Evolutionary conservation across 139 green algal species (phyloP).

Genomic region (Penium margaritaceum): DNA sequence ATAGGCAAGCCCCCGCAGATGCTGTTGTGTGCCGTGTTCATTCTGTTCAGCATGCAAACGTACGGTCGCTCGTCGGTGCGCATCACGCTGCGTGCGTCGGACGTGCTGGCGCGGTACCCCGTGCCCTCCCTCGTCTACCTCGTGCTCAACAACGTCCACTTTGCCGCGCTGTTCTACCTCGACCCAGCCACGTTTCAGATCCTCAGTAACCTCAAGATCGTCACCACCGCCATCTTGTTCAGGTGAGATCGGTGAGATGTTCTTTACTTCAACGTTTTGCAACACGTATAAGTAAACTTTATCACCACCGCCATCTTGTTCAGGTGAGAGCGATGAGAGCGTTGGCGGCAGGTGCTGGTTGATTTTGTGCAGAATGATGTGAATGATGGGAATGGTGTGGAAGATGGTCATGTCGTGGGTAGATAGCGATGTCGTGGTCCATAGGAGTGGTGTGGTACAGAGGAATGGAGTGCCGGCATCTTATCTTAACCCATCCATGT

Average conservation of each 20-base stretch:
- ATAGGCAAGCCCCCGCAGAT: too few relatives aligned
- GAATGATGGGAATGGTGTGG: background rate
- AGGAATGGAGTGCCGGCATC: too few relatives aligned
- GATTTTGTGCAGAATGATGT: too few relatives aligned
- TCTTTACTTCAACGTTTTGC: too few relatives aligned
- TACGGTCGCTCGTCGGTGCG: too few relatives aligned
- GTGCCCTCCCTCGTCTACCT: constrained; percentile 64
- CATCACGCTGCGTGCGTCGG: too few relatives aligned
- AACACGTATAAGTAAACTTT: too few relatives aligned
- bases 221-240: constrained; percentile 60
- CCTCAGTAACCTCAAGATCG: constrained; percentile 67
- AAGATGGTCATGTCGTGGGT: background rate
- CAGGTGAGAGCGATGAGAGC: constrained; percentile 14
- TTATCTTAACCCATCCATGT: too few relatives aligned
- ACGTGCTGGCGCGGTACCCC: too few relatives aligned
- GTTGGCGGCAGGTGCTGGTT: background rate
- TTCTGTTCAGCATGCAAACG: too few relatives aligned
- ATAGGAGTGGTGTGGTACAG: too few relatives aligned
- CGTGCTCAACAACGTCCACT: constrained; percentile 65
- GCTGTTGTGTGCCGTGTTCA: constrained; percentile 18
- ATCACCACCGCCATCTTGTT: constrained; percentile 60
- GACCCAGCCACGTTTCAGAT: constrained; percentile 64
- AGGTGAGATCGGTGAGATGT: constrained; percentile 11
- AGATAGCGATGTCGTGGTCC: too few relatives aligned
- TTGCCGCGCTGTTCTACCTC: constrained; percentile 54